A percentile compares a stretch with the other conserved stretches of the same genome.
Conservation (phyloP, 2,329 filamentous ascomycete species). For the Trichoderma oligosporum region DNA sequence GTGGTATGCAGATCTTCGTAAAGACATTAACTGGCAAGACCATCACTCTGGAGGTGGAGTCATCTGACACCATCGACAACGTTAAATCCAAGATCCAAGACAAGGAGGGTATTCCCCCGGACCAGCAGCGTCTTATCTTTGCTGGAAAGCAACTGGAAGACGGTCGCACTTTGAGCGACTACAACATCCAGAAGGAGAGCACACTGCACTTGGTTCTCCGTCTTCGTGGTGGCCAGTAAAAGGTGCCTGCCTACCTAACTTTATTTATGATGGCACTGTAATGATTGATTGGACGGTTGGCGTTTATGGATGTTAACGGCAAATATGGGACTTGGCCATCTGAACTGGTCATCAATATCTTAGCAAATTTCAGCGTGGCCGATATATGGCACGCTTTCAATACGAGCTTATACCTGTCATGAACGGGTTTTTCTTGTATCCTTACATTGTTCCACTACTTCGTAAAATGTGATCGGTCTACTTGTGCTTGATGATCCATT, state of each 20-base stretch:
- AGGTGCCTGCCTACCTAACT: constrained; percentile 2
- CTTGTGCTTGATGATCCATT: too few relatives aligned
- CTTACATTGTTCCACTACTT: background rate
- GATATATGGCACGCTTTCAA: constrained; percentile 5
- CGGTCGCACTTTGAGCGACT: constrained; percentile 82
- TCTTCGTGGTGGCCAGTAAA: constrained; percentile 71
- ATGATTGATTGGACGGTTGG: constrained; percentile 8
- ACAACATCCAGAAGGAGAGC: constrained; percentile 94
- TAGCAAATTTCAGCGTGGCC: constrained; percentile 9
- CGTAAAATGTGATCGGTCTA: background rate
- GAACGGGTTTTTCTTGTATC: background rate
- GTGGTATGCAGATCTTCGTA: constrained; percentile 75
- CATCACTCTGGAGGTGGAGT: constrained; percentile 87
- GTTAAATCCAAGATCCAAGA: constrained; percentile 98
- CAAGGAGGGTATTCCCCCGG: constrained; percentile 94
- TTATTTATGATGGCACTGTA: constrained; percentile 13
- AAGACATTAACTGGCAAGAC: constrained; percentile 92
- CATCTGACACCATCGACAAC: constrained; percentile 89
- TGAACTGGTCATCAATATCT: constrained; percentile 6
- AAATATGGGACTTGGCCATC: constrained; percentile 13
- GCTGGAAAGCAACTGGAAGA: constrained; percentile 96
- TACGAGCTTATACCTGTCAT: constrained; percentile 37
- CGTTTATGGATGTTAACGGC: constrained; percentile 9
- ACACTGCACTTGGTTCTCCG: constrained; percentile 84
- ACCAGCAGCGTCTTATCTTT: constrained; percentile 94